Evolutionary conservation across 805 yeast species (phyloP), one percentile per base, ranked within the genome.

Genomic region (Suhomyces sp.): DNA sequence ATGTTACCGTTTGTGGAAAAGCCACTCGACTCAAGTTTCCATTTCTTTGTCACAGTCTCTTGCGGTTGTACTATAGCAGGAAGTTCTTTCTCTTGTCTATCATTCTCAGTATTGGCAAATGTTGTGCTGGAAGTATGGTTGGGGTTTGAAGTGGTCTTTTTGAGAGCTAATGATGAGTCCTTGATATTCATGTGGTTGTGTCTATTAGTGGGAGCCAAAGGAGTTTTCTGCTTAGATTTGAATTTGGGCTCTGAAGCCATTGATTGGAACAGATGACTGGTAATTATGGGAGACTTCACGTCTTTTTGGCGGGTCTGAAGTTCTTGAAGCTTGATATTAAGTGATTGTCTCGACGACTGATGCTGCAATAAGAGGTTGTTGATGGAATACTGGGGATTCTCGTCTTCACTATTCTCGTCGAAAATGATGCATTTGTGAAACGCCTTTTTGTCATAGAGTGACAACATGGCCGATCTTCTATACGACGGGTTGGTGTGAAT

Each of bases 1-100:
- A 82, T 65, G 48, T 72, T 68, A 15, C 86, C 86, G 57, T 73
- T 79, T 19, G 78, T 71, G 2, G 80, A 68, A 60, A 81, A 81
- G 1, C 85, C 85, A 7, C 50, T 49, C 19, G 50, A 8, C 68
- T 15, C 76, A 72, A 52, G 63, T 62, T 31, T 70, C 51, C 33
- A 71, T 57, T 41, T 53, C 49, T 36, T 44, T 31, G 29, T 45
- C 46, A n/a, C 33, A 10, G 22, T 6, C 19, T 29, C 36, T 27
- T 44, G 22, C 12, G 42, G 7, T 22, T 12, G 27, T 27, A 13
- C 42, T 47, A 12, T 8, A 9, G 29, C 17, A 53, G 13, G 48
- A 36, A 44, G 52, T 44, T 23, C 38, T 44, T 31, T 23, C 6
- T 33, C 17, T 19, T 29, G 33, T 29, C 33, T 29, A 29, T 12